These are phyloP conservation scores for Neoarthrinium moseri DNA, from an alignment of 2,329 filamentous ascomycete species.

Conservation along the genomic window DNA sequence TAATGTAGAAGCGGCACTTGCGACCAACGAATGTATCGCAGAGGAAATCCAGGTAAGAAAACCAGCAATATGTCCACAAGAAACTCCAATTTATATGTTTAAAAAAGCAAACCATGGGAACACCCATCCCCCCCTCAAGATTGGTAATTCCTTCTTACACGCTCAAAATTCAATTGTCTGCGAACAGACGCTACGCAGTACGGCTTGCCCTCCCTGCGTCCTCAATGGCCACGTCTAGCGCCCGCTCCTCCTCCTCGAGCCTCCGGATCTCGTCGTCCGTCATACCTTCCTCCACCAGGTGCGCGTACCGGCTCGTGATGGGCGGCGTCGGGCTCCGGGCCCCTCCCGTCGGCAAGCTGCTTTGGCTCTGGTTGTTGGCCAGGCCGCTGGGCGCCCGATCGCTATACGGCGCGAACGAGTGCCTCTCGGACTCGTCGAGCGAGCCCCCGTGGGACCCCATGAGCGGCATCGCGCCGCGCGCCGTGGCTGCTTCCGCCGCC, in stretches of 20 bases:
- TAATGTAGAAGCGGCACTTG: too few relatives aligned
- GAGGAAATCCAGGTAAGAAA: too few relatives aligned
- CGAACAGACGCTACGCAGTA: background rate
- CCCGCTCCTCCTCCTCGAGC: slow-evolving; percentile 57
- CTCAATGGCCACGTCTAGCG: slow-evolving; percentile 57
- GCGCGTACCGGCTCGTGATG: slow-evolving; percentile 40
- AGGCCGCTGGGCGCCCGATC: slow-evolving; percentile 23
- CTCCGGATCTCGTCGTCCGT: slow-evolving; percentile 54
- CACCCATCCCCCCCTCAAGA: too few relatives aligned
- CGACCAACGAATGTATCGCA: too few relatives aligned
- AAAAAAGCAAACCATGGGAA: too few relatives aligned
- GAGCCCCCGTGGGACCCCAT: too few relatives aligned
- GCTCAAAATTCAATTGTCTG: background rate
- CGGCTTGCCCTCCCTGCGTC: slow-evolving; percentile 30
- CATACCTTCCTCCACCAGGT: slow-evolving; percentile 61
- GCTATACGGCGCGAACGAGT: slow-evolving; percentile 31
- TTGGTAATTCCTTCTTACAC: too few relatives aligned
- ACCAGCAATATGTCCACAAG: too few relatives aligned
- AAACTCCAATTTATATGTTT: too few relatives aligned
- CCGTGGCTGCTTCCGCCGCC: slow-evolving; percentile 16
- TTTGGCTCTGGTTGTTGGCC: slow-evolving; percentile 22
- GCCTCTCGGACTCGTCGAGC: slow-evolving; percentile 15
- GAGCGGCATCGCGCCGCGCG: too few relatives aligned
- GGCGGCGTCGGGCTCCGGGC: slow-evolving; percentile 18
- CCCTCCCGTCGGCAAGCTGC: slow-evolving; percentile 2